Base-by-base conservation (phyloP, 176 grass and related monocot species). In the Coix lacrymajobi region DNA sequence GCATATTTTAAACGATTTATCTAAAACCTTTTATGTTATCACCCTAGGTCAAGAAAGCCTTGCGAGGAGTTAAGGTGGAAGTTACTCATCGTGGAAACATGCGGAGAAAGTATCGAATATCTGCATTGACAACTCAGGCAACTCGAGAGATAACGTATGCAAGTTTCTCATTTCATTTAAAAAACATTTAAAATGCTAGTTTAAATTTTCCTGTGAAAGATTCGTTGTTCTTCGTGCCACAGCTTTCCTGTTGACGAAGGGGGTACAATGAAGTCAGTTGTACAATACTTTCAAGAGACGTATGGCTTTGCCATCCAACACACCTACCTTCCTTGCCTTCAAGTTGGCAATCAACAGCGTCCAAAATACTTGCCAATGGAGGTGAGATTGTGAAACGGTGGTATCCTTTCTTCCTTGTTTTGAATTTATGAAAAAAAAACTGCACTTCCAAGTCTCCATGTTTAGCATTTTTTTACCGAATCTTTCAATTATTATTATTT, bases 11-110 rank as follows among this genome's bases (percentile, higher is more conserved):
- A 62, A 62, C 25, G 6, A 62, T 62, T 62, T 62, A 29, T 13
- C 25, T 20, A 40, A 71, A 46, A 80, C 56, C 8, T 75, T 13
- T 66, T 58, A 38, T 88, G 26, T 43, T 69, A 3, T 58, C 26
- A 69, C 58, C 11, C 32, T 86, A 97, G 94, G 80, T 97, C 79
- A 97, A 93, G 78, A 97, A 93, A 62, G 91, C 87, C 26, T 44
- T 97, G 10, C 87, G 91, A 89, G 94, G 94, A 82, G 94, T 97
- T n/a, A 93, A 86, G 77, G 91, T 97, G 44, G 91, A 91, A 87
- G 94, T 97, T 66, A 91, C 94, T 78, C 94, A 97, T 62, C 94
- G 91, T 69, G 91, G 94, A 30, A 97, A 97, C 61, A 97, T 97
- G 89, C 79, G 91, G 56, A 85, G 94, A n/a, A 97, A 89, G 81